Evolutionary conservation across 78 protist genomes (phyloP).

Genomic region (Neovahlkampfia damariscottae): DNA sequence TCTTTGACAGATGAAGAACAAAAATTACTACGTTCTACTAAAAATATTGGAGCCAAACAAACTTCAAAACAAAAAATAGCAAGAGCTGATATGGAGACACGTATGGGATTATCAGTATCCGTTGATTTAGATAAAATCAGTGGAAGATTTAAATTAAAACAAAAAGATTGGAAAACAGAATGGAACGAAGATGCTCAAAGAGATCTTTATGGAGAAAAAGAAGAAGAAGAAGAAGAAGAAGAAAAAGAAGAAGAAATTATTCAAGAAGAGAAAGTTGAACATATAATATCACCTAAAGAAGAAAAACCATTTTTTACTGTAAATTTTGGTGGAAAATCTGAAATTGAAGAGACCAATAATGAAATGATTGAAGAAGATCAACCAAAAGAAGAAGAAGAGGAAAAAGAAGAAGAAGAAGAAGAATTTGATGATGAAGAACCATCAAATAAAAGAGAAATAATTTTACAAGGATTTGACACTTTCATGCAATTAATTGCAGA

Average conservation of each 20-base stretch:
- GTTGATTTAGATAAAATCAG: background rate
- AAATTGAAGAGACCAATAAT: background rate
- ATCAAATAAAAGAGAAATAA: background rate
- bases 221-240: conserved; percentile 1
- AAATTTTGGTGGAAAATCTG: background rate
- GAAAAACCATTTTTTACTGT: background rate
- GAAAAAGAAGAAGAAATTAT: background rate
- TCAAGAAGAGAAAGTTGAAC: background rate
- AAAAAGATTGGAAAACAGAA: background rate
- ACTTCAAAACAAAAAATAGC: background rate
- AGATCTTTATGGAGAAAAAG: background rate
- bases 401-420: conserved; percentile 1
- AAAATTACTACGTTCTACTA: background rate
- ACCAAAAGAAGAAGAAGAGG: background rate
- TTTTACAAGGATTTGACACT: background rate
- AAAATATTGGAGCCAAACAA: background rate
- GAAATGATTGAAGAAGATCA: background rate
- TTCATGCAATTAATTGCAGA: background rate
- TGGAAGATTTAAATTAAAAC: background rate
- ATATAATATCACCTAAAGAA: background rate
- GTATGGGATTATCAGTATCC: background rate
- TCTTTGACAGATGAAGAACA: background rate
- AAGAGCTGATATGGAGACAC: background rate
- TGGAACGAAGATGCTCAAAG: background rate
- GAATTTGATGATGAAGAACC: background rate